Conservation (phyloP, 257 asterid genomes). For the Osmanthus fragrans region DNA sequence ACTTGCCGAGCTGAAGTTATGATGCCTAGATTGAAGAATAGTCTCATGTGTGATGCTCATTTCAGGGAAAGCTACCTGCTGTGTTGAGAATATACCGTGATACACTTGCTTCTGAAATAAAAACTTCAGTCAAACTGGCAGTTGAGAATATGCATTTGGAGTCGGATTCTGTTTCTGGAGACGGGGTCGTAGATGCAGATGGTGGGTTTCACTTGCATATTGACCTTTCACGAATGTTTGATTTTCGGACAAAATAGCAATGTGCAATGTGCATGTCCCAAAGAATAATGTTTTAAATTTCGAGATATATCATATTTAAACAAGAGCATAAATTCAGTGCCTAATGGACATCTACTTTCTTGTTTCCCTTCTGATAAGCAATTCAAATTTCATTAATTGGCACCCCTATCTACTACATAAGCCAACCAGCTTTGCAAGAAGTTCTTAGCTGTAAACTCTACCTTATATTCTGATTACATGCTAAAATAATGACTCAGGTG, state of each 20-base stretch:
- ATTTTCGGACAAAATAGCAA: conserved; percentile 10
- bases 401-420: conserved; percentile 7
- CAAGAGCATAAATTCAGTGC: too few relatives aligned
- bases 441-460: background rate
- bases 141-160: conserved; percentile 81
- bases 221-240: conserved; percentile 17
- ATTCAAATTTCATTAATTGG: conserved; percentile 8
- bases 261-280: too few relatives aligned
- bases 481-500: conserved; percentile 53
- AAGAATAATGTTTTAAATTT: too few relatives aligned
- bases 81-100: conserved; percentile 93
- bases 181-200: conserved; percentile 70
- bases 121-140: conserved; percentile 76
- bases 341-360: background rate
- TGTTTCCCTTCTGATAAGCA: background rate
- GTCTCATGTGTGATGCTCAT: conserved; percentile 25
- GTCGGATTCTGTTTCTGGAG: conserved; percentile 73
- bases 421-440: conserved; percentile 6
- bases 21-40: conserved; percentile 14
- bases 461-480: conserved; percentile 14
- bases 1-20: conserved; percentile 5
- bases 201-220: conserved; percentile 56
- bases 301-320: too few relatives aligned
- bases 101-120: conserved; percentile 84
- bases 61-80: conserved; percentile 93